phyloP scores from a whole-genome alignment of 2,329 filamentous ascomycete species.

The Alternaria arbusti region DNA sequence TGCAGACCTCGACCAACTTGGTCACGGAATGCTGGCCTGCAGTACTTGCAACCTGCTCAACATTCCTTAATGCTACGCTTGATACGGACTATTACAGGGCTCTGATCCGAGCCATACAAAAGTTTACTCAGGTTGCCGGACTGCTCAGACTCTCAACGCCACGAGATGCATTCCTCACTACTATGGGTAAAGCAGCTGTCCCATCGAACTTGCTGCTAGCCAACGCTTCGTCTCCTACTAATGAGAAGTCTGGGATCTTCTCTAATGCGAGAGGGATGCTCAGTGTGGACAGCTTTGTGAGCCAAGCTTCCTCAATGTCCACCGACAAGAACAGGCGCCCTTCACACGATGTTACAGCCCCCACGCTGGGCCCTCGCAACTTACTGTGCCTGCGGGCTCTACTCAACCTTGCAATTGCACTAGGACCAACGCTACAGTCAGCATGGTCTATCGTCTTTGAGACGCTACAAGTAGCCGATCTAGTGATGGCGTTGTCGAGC shows the following conservation, averaged over 20 bases:
- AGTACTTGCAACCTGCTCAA: slow-evolving; percentile 91
- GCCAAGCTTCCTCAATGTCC: slow-evolving; percentile 59
- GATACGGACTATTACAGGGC: slow-evolving; percentile 95
- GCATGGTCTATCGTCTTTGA: slow-evolving; percentile 93
- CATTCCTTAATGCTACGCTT: slow-evolving; percentile 88
- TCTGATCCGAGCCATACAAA: slow-evolving; percentile 90
- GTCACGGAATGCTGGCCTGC: slow-evolving; percentile 96
- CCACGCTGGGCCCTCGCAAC: slow-evolving; percentile 82
- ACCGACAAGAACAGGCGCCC: slow-evolving; percentile 66
- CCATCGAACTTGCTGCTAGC: slow-evolving; percentile 71
- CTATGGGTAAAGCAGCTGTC: slow-evolving; percentile 89
- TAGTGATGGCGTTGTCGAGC: slow-evolving; percentile 69
- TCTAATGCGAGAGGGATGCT: slow-evolving; percentile 74
- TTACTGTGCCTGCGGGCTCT: slow-evolving; percentile 87
- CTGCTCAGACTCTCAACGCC: slow-evolving; percentile 83
- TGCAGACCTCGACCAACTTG: slow-evolving; percentile 79
- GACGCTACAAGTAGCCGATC: slow-evolving; percentile 89
- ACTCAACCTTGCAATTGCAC: slow-evolving; percentile 91
- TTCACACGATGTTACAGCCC: slow-evolving; percentile 57
- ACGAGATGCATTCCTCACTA: slow-evolving; percentile 92
- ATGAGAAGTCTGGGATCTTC: slow-evolving; percentile 66
- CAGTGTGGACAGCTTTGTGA: slow-evolving; percentile 74
- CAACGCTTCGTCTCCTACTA: slow-evolving; percentile 45
- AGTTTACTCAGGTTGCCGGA: slow-evolving; percentile 93
- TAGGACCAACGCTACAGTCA: slow-evolving; percentile 82